A percentile compares a stretch with the other conserved stretches of the same genome.
phyloP scores from a whole-genome alignment of 768 basidiomycete species.

The Tricholoma terreum region DNA sequence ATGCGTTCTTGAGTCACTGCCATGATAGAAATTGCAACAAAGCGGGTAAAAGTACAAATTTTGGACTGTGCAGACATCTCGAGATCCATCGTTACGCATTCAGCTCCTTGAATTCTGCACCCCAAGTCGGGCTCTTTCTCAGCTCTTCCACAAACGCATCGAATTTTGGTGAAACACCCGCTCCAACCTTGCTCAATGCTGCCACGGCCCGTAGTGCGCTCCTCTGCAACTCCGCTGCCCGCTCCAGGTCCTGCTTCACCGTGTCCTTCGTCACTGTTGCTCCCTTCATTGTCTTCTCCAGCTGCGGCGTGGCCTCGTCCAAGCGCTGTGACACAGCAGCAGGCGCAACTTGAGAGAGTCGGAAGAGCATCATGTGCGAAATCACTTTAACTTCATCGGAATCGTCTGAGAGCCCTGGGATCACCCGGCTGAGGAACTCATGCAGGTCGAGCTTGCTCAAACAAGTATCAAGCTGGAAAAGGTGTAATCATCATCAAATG shows the following conservation, averaged over 20 bases:
- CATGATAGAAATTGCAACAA: too few relatives aligned
- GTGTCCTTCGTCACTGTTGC: slow-evolving; percentile 89
- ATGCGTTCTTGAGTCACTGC: too few relatives aligned
- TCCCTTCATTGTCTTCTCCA: slow-evolving; percentile 90
- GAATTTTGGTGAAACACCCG: slow-evolving; percentile 66
- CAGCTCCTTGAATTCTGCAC: slow-evolving; percentile 65
- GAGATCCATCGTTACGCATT: slow-evolving; percentile 15
- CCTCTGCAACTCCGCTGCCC: slow-evolving; percentile 86
- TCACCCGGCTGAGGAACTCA: slow-evolving; percentile 77
- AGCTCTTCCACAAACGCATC: slow-evolving; percentile 77
- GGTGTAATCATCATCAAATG: not conserved
- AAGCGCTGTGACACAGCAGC: slow-evolving; percentile 79
- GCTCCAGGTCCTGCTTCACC: slow-evolving; percentile 89
- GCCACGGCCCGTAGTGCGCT: slow-evolving; percentile 87
- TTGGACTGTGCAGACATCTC: not conserved
- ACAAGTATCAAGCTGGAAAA: slow-evolving; percentile 80
- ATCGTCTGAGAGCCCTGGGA: slow-evolving; percentile 81
- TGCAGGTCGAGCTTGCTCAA: slow-evolving; percentile 83
- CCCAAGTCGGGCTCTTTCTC: slow-evolving; percentile 65
- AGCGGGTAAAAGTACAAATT: too few relatives aligned
- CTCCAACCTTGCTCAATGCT: slow-evolving; percentile 75
- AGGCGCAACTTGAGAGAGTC: slow-evolving; percentile 83
- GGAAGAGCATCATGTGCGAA: slow-evolving; percentile 92
- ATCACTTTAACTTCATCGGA: slow-evolving; percentile 98
- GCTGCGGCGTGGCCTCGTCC: slow-evolving; percentile 77